Base-by-base conservation (phyloP, 1,139 yeast species). In the Barnettozyma hawaiiensis region DNA sequence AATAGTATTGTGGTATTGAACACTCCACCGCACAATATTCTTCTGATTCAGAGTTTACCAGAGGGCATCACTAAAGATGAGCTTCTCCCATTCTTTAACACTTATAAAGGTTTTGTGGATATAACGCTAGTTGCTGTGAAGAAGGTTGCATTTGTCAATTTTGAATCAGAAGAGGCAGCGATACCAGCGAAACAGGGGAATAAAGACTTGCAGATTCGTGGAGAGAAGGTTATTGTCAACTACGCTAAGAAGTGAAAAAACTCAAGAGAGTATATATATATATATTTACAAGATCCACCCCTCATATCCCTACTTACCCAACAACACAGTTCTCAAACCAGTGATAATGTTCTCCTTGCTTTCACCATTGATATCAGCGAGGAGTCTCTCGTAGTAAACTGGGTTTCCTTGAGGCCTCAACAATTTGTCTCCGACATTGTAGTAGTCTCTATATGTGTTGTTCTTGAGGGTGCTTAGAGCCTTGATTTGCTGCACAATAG, bases 321-420 rank as follows among this genome's bases (percentile, higher is more conserved):
- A 74, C 22, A 82, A 57, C 37, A 84, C 85, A 9, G 87, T 81
- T 62, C 81, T 77, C 58, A 81, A 58, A 29, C 90, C 90, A 39
- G 75, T 65, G 47, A 76, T 62, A 42, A 84, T 65, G 16, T 76
- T 73, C 62, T 86, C 95, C 61, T 76, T 81, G 57, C 72, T 72
- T 53, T 81, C 81, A n/a, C 95, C 92, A 46, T 73, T 70, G 40
- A 89, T 72, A 61, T 86, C 95, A 38, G 73, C 70, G 64, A 83
- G 57, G 43, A 89, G 70, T 56, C 94, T 73, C 34, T 70, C 73
- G 58, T 89, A 89, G 59, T 89, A 89, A 39, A 73, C 65, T 3
- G 95, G 90, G 60, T 87, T 85, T 2, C 96, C 95, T 58, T 81
- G 80, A 24, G 97, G 97, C 52, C 65, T 70, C 55, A 77, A 65